Conservation (phyloP, 2,329 filamentous ascomycete genomes). For the Epichloe coenophiala region DNA sequence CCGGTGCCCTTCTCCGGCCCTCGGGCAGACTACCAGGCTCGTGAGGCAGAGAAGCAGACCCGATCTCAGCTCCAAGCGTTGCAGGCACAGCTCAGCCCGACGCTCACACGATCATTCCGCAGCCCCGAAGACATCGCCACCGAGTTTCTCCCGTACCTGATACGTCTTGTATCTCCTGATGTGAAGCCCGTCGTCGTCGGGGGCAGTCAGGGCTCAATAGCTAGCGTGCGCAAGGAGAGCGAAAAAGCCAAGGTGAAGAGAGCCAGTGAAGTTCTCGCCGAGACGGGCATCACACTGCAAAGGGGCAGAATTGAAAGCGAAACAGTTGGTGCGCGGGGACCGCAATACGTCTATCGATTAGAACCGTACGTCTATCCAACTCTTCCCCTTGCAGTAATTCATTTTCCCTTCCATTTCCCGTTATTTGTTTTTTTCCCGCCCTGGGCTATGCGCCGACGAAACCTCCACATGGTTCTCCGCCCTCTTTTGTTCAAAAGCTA, state of each 20-base stretch:
- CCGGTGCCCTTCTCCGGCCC: constrained; percentile 68
- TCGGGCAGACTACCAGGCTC: constrained; percentile 66
- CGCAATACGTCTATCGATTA: constrained; percentile 80
- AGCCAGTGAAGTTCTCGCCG: constrained; percentile 71
- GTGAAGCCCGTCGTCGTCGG: constrained; percentile 83
- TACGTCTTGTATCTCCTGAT: constrained; percentile 73
- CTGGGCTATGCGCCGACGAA: background rate
- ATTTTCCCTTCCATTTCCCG: background rate
- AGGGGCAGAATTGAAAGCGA: constrained; percentile 66
- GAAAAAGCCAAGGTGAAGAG: constrained; percentile 72
- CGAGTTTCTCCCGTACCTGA: constrained; percentile 74
- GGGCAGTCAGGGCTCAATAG: constrained; percentile 51
- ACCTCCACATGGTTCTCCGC: constrained; percentile 5
- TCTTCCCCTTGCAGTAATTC: background rate
- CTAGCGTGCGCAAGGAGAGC: constrained; percentile 75
- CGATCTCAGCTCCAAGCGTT: constrained; percentile 59
- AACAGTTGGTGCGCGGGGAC: constrained; percentile 41
- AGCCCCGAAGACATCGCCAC: constrained; percentile 63
- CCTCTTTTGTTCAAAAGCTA: background rate
- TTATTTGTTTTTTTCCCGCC: too few species aligned
- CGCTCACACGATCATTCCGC: constrained; percentile 64
- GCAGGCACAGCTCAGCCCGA: constrained; percentile 57
- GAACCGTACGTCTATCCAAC: constrained; percentile 57
- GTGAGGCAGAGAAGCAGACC: constrained; percentile 70
- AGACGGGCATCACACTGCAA: constrained; percentile 69